Percentiles rank a stretch among this genome's conserved stretches.
These are phyloP conservation scores for Xylaria castorea DNA, from an alignment of 495 filamentous ascomycete genomes.

Conservation along the genomic window DNA sequence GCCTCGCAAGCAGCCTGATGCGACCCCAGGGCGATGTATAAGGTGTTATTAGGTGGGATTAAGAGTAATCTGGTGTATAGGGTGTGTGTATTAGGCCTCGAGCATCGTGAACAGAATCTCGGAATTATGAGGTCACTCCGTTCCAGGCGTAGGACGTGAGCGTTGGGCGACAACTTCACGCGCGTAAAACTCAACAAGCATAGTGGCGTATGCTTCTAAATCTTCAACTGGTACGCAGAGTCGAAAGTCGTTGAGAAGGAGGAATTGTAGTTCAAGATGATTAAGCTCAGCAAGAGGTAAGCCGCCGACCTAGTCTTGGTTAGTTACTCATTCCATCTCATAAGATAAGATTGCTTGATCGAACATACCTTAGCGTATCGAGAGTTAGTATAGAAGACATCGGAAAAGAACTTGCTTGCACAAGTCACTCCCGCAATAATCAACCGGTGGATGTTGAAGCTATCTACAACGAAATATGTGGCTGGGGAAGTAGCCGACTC, in stretches of 20 bases:
- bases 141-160: conserved; percentile 34
- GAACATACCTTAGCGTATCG: conserved; percentile 92
- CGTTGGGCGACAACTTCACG: conserved; percentile 79
- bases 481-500: conserved; percentile 55
- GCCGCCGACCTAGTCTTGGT: conserved; percentile 78
- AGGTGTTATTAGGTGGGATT: conserved; percentile 24
- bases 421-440: conserved; percentile 98
- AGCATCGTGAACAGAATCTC: neutral
- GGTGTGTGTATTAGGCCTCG: conserved; percentile 14
- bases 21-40: neutral
- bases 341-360: conserved; percentile 3
- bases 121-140: neutral
- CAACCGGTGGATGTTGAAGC: conserved; percentile 97
- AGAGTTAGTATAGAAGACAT: conserved; percentile 99
- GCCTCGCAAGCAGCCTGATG: neutral
- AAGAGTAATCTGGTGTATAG: conserved; percentile 16
- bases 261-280: conserved; percentile 95
- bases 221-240: conserved; percentile 94
- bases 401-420: conserved; percentile 99
- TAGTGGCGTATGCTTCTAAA: conserved; percentile 95
- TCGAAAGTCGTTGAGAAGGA: conserved; percentile 95
- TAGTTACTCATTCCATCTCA: neutral
- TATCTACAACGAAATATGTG: conserved; percentile 94
- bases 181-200: conserved; percentile 98
- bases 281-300: conserved; percentile 96